Conservation (phyloP, 257 asterid species). For the Marsdenia floribunda region DNA sequence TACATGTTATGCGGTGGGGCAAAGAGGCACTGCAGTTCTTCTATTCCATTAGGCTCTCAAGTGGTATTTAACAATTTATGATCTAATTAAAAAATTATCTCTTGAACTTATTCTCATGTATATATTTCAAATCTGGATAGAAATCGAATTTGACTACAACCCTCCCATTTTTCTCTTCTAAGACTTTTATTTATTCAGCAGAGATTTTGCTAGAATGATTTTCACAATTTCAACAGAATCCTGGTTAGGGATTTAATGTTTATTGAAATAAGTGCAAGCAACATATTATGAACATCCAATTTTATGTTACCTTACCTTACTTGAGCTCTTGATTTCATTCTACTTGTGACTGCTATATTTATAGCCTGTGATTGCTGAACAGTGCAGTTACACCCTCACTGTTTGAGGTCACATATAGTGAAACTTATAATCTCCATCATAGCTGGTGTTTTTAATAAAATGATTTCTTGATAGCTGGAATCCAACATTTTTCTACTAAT, state of each 20-base stretch:
- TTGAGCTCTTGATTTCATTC: not conserved
- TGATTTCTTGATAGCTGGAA: not conserved
- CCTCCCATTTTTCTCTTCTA: not conserved
- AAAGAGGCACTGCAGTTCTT: not conserved
- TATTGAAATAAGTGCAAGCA: not conserved
- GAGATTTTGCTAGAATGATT: not conserved
- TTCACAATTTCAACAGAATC: not conserved
- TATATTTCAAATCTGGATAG: not conserved
- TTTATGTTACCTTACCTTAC: not conserved
- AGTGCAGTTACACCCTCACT: not conserved
- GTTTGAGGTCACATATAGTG: not conserved
- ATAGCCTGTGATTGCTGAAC: not conserved
- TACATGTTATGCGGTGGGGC: not conserved
- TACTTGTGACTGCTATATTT: not conserved
- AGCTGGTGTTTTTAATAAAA: not conserved
- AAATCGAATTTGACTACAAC: not conserved
- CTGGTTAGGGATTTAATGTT: not conserved
- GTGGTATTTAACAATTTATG: not conserved
- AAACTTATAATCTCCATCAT: not conserved
- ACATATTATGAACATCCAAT: not conserved
- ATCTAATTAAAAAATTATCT: not conserved
- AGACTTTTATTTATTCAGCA: not conserved
- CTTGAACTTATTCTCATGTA: not conserved
- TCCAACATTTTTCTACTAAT: not conserved
- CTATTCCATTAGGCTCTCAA: not conserved